A percentile compares a stretch with the other conserved stretches of the same genome.
Evolutionary conservation across 2,329 filamentous ascomycete genomes (phyloP).

Genomic region (Aspergillus pseudotamarii): DNA sequence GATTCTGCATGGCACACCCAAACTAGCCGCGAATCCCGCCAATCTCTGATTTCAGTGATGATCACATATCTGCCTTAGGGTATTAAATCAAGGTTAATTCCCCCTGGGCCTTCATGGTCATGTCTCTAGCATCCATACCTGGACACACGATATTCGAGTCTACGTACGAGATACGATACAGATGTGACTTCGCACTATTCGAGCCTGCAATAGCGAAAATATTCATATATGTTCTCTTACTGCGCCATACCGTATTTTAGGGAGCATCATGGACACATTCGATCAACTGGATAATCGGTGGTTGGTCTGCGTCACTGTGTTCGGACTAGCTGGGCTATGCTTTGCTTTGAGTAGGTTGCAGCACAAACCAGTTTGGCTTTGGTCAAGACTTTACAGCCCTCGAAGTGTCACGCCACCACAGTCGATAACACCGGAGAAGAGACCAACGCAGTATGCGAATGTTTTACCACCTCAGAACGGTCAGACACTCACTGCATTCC

Average conservation of each 20-base stretch:
- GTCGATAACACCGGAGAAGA: slow-evolving; percentile 56
- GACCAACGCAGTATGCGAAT: slow-evolving; percentile 47
- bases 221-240: background rate
- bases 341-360: slow-evolving; percentile 33
- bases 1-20: background rate
- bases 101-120: background rate
- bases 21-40: background rate
- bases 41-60: background rate
- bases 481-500: slow-evolving; percentile 44
- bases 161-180: background rate
- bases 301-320: slow-evolving; percentile 25
- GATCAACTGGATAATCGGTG: slow-evolving; percentile 23
- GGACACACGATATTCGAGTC: background rate
- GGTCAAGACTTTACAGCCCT: slow-evolving; percentile 43
- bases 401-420: slow-evolving; percentile 56
- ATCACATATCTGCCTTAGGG: background rate
- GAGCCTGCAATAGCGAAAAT: background rate
- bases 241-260: background rate
- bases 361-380: slow-evolving; percentile 43
- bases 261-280: slow-evolving; percentile 23
- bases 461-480: slow-evolving; percentile 58
- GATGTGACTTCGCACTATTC: background rate
- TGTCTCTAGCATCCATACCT: background rate
- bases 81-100: background rate
- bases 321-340: slow-evolving; percentile 29